Evolutionary conservation across 2,329 filamentous ascomycete species (phyloP), one percentile per base, ranked within the genome.

Genomic region (Cladophialophora immunda): DNA sequence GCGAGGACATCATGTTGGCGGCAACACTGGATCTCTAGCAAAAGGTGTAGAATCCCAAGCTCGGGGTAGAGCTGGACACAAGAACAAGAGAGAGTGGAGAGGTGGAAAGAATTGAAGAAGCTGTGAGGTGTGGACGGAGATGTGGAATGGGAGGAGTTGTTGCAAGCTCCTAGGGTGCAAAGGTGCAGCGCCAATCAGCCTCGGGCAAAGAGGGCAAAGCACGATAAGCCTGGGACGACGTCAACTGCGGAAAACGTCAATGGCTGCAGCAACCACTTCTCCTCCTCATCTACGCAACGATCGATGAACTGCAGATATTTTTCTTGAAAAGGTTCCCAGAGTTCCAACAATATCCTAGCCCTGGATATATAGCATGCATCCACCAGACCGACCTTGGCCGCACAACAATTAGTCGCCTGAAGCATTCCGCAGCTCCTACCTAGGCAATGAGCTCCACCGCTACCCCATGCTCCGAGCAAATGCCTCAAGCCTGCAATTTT

Each of bases 1-100:
- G 77, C 72, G 80, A 77, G 74, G 81, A 80, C 75, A 82, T 80
- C 81, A 83, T 83, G 74, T 75, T 81, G 77, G 72, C 65, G 75
- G 73, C 74, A 73, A 76, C 75, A 72, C 74, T 73, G 72, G 73
- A 75, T 76, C 70, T 70, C 71, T 74, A 71, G 74, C 74, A 74
- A 75, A 76, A 76, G 60, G 53, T 36, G 56, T 62, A 64, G 32
- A 62, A 45, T 73, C 72, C 76, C 75, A 78, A 75, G 76, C 76
- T 78, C 76, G 77, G 72, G 69, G 70, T 68, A 69, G 66, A 69
- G 73, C 72, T 70, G 67, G 70, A 73, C 71, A 75, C 71, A 75
- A 73, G 72, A 73, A 73, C 75, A 75, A 73, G 76, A 76, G 76
- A 77, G 75, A 75, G 74, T 73, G 73, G 75, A 77, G 75, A 76